These are phyloP conservation scores for Torulaspora gathmanii DNA, from an alignment of 805 yeast species.

Conservation along the genomic window DNA sequence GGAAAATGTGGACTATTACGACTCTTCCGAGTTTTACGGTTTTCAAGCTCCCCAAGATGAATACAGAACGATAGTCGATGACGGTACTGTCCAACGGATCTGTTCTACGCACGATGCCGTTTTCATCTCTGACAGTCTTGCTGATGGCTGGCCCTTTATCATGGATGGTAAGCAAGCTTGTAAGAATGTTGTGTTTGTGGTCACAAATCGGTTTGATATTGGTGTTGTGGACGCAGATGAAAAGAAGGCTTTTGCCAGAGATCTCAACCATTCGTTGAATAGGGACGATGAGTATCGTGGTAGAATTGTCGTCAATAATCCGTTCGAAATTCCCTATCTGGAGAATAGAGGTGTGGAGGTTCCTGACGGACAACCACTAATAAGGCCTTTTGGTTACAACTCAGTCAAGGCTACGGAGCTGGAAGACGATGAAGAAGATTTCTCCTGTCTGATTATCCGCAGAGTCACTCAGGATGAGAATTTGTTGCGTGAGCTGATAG, in stretches of 20 bases:
- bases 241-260: background rate
- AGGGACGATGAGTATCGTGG: constrained; percentile 10
- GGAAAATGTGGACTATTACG: constrained; percentile 11
- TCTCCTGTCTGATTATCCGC: constrained; percentile 7
- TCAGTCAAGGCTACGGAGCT: background rate
- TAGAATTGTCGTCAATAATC: constrained; percentile 9
- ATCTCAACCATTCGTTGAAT: constrained; percentile 9
- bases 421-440: constrained; percentile 1
- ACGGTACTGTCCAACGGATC: constrained; percentile 5
- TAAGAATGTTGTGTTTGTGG: constrained; percentile 9
- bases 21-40: background rate
- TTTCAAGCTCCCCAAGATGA: background rate
- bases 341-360: constrained; percentile 1
- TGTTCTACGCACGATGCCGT: constrained; percentile 9
- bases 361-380: constrained; percentile 6
- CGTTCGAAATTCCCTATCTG: constrained; percentile 9
- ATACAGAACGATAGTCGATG: background rate
- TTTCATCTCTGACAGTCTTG: constrained; percentile 11
- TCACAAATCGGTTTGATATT: constrained; percentile 10
- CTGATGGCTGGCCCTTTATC: constrained; percentile 14
- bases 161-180: constrained; percentile 9
- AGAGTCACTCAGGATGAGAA: constrained; percentile 9
- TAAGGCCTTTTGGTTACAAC: constrained; percentile 12
- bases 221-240: constrained; percentile 3
- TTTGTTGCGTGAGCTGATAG: constrained; percentile 2